Conservation (phyloP, 2,329 filamentous ascomycete genomes). For the Penicillium psychrosexuale region DNA sequence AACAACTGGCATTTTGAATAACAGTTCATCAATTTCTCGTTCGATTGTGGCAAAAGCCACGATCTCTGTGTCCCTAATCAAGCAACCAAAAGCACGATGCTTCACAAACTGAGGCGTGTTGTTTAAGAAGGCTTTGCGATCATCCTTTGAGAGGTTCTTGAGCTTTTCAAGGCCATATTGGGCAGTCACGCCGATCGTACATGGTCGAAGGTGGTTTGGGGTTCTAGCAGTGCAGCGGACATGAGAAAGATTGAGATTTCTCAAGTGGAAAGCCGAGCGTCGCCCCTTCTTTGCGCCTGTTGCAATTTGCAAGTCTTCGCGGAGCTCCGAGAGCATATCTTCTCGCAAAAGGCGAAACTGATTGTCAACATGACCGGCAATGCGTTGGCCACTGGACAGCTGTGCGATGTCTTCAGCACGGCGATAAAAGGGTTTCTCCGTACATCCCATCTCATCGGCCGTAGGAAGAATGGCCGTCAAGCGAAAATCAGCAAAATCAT, state of each 20-base stretch:
- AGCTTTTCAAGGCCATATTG: conserved; percentile 48
- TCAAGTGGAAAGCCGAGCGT: conserved; percentile 40
- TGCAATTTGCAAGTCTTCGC: conserved; percentile 57
- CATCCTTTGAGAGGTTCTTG: conserved; percentile 18
- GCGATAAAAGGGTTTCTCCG: conserved; percentile 54
- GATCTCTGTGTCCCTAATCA: conserved; percentile 53
- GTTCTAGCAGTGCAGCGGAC: conserved; percentile 38
- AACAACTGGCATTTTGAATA: conserved; percentile 44
- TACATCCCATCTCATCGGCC: conserved; percentile 59
- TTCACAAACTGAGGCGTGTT: conserved; percentile 53
- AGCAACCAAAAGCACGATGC: conserved; percentile 60
- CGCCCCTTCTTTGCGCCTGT: conserved; percentile 50
- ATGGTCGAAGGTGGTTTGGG: conserved; percentile 25
- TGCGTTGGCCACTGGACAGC: conserved; percentile 36
- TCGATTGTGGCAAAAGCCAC: conserved; percentile 61
- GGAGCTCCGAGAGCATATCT: conserved; percentile 66
- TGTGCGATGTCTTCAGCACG: conserved; percentile 51
- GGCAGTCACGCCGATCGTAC: conserved; percentile 44
- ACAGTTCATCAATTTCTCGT: conserved; percentile 50
- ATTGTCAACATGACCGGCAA: conserved; percentile 60
- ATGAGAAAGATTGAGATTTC: conserved; percentile 32
- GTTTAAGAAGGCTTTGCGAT: conserved; percentile 48
- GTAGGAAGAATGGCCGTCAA: conserved; percentile 65
- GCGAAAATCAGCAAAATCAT: conserved; percentile 63
- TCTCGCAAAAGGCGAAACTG: conserved; percentile 70